phyloP scores from a whole-genome alignment of 169 alveolate species.

The Plasmodium adleri region DNA sequence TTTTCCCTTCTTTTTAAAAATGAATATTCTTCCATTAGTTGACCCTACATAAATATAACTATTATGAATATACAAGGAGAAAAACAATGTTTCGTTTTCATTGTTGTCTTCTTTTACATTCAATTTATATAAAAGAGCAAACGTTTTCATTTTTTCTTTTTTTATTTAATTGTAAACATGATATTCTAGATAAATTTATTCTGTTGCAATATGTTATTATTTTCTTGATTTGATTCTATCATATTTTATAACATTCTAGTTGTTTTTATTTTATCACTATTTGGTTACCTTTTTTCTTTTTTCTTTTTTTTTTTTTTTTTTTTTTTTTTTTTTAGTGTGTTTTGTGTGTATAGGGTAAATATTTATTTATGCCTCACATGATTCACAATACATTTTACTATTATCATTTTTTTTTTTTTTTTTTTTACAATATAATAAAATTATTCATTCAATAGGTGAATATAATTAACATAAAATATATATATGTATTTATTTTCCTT shows the following conservation, averaged over 20 bases:
- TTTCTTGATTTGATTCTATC: too few species aligned
- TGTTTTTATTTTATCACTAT: not conserved
- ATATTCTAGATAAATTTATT: not conserved
- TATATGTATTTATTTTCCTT: too few species aligned
- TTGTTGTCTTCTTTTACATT: constrained; percentile 18
- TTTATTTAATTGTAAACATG: not conserved
- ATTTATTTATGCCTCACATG: too few species aligned
- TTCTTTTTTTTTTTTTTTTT: constrained; percentile 4
- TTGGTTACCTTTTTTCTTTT: not conserved
- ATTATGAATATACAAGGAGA: constrained; percentile 26
- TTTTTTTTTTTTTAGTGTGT: not conserved
- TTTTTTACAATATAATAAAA: too few species aligned
- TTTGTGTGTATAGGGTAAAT: too few species aligned
- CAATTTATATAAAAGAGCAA: constrained; percentile 49
- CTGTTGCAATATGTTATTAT: too few species aligned
- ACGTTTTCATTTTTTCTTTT: constrained; percentile 63
- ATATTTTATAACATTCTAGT: too few species aligned
- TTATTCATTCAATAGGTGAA: too few species aligned
- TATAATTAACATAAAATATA: too few species aligned
- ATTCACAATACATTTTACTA: too few species aligned
- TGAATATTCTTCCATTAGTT: constrained; percentile 49
- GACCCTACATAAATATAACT: constrained; percentile 48
- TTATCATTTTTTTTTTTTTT: too few species aligned
- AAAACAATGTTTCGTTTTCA: constrained; percentile 15
- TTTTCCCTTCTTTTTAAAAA: constrained; percentile 36